Evolutionary conservation across 257 asterid species (phyloP).

Genomic region (Orobanche coerulescens): DNA sequence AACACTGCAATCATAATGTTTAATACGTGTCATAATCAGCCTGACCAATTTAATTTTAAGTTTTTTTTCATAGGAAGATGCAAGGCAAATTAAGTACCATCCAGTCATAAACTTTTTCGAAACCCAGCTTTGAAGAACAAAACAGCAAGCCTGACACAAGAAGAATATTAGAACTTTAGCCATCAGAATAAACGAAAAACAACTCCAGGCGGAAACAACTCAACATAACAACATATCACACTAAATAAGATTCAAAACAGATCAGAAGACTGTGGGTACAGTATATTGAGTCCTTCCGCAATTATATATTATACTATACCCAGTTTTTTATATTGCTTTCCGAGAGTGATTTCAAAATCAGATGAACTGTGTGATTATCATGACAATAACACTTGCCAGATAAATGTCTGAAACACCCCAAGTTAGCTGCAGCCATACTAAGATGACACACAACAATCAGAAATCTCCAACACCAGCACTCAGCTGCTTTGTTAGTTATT

Average conservation of each 20-base stretch:
- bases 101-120: conserved; percentile 97
- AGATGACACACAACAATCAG: neutral
- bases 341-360: neutral
- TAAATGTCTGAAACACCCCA: neutral
- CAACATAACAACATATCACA: neutral
- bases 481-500: neutral
- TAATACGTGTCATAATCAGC: conserved; percentile 15
- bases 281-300: neutral
- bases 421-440: neutral
- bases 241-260: neutral
- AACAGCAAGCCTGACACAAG: conserved; percentile 79
- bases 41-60: neutral
- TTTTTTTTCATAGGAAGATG: conserved; percentile 9
- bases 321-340: neutral
- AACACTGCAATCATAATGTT: conserved; percentile 51
- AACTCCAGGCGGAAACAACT: neutral
- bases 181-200: conserved; percentile 1
- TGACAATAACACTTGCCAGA: neutral
- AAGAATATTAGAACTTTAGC: conserved; percentile 14
- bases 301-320: neutral
- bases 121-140: conserved; percentile 83
- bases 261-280: neutral
- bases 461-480: neutral
- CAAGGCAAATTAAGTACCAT: conserved; percentile 48
- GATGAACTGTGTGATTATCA: neutral